These are phyloP conservation scores for Candida sithepensis DNA, from an alignment of 805 yeast genomes.

Conservation along the genomic window DNA sequence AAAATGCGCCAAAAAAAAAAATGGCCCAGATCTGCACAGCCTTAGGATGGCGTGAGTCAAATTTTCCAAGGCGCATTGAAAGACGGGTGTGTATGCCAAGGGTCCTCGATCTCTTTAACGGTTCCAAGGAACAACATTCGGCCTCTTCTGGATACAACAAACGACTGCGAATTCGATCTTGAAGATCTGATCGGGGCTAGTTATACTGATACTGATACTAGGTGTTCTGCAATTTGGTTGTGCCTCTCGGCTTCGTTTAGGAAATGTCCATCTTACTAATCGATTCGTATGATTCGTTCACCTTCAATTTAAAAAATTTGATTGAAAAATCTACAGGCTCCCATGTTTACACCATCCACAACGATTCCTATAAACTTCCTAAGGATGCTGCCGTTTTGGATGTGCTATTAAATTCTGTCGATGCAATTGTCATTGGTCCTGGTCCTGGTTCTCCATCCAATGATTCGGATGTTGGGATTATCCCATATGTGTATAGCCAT, in stretches of 20 bases:
- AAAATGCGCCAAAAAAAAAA: neutral
- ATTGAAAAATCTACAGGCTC: slow-evolving; percentile 49
- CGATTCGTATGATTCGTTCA: slow-evolving; percentile 95
- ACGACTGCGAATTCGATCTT: too few species aligned
- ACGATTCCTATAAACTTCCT: slow-evolving; percentile 46
- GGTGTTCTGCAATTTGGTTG: too few species aligned
- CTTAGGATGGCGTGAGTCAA: neutral
- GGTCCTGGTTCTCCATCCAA: slow-evolving; percentile 91
- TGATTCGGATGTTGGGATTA: slow-evolving; percentile 66
- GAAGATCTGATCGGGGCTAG: too few species aligned
- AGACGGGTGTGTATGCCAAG: neutral
- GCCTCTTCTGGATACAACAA: too few species aligned
- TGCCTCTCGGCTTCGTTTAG: too few species aligned
- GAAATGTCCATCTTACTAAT: slow-evolving; percentile 59
- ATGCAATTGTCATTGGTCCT: slow-evolving; percentile 86
- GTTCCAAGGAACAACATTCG: too few species aligned
- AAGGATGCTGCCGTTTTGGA: slow-evolving; percentile 34
- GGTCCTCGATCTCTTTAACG: too few species aligned
- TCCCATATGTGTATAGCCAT: slow-evolving; percentile 48
- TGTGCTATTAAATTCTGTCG: slow-evolving; percentile 48
- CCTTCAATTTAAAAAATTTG: slow-evolving; percentile 71
- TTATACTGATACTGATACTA: too few species aligned
- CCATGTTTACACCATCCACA: slow-evolving; percentile 56
- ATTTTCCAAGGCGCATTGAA: neutral
- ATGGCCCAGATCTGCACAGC: neutral